Base-by-base conservation (phyloP, 345 rosid genomes). In the Eucalyptus erythrocorys region DNA sequence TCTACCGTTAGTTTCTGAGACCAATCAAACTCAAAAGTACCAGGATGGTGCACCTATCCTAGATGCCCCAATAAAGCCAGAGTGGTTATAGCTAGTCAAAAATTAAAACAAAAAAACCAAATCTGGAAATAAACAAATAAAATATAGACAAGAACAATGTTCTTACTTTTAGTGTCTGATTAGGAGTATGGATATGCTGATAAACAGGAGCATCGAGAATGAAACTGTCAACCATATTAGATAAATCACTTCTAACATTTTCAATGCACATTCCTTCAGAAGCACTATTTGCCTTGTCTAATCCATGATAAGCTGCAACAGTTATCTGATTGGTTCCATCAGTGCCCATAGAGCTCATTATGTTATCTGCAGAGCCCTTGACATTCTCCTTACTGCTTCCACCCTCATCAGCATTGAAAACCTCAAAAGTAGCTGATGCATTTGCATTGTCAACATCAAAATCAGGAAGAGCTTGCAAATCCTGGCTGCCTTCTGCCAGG, bases 401-500 rank as follows among this genome's bases (percentile, higher is more conserved):
- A 87, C 66, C 87, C 84, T 87, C 90, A 80, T 89, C 88, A 84
- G 87, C 82, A 71, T 26, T 26, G 13, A 92, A 89, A 90, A 86
- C 88, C 42, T 89, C 93, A 79, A 55, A 47, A 68, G 34, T 87
- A 81, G 85, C 79, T 34, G 86, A 87, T 85, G 91, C 84, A 48
- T 89, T 82, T 32, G 82, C 34, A 45, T 89, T 48, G 16, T 49
- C 51, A 86, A 88, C 89, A 86, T 91, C 89, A 88, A 92, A 80
- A 51, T 76, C 68, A 87, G 94, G 87, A 42, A 45, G 86, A 53
- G 79, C 87, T 48, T 40, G 88, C 88, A 92, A 30, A 68, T 91
- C 93, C 90, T 90, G 89, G 87, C 92, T 91, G 82, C 93, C 94
- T 92, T 90, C 93, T 16, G 94, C 97, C 90, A 97, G 48, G 49